phyloP scores from a whole-genome alignment of 2,329 filamentous ascomycete species.

The Karstenula rhodostoma region DNA sequence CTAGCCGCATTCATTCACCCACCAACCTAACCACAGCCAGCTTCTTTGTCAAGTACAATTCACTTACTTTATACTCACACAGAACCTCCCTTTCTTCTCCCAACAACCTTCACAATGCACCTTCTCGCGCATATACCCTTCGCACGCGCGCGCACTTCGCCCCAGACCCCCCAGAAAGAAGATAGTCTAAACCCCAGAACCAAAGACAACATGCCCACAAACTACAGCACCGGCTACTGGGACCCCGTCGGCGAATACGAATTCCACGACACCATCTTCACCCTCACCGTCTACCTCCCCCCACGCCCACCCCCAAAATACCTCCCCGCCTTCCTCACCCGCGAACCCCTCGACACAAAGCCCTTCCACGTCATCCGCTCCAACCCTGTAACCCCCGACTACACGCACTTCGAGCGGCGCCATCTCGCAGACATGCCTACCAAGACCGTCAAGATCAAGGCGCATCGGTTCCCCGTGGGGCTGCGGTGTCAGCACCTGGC shows the following conservation, averaged over 20 bases:
- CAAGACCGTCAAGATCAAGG: slow-evolving; percentile 21
- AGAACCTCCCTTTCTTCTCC: not conserved
- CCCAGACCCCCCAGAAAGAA: not conserved
- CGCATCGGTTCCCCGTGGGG: slow-evolving; percentile 22
- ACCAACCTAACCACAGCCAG: not conserved
- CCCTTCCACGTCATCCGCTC: slow-evolving; percentile 19
- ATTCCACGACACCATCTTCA: slow-evolving; percentile 31
- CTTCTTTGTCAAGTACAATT: not conserved
- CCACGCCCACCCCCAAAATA: slow-evolving; percentile 29
- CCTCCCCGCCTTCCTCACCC: slow-evolving; percentile 28
- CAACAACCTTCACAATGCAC: not conserved
- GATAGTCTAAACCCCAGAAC: not conserved
- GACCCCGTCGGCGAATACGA: slow-evolving; percentile 34
- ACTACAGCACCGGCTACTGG: slow-evolving; percentile 18
- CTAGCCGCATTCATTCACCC: not conserved
- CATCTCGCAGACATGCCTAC: slow-evolving; percentile 27
- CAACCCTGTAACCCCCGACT: slow-evolving; percentile 21
- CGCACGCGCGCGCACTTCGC: too few species aligned
- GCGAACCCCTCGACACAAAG: slow-evolving; percentile 13
- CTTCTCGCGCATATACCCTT: not conserved
- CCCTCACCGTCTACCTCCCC: slow-evolving; percentile 28
- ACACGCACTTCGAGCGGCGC: slow-evolving; percentile 22
- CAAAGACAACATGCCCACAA: slow-evolving; percentile 5
- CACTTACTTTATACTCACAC: not conserved
- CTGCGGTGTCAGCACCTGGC: slow-evolving; percentile 36